Evolutionary conservation across 2,329 filamentous ascomycete genomes (phyloP).

Genomic region (Colletotrichum caudatum): DNA sequence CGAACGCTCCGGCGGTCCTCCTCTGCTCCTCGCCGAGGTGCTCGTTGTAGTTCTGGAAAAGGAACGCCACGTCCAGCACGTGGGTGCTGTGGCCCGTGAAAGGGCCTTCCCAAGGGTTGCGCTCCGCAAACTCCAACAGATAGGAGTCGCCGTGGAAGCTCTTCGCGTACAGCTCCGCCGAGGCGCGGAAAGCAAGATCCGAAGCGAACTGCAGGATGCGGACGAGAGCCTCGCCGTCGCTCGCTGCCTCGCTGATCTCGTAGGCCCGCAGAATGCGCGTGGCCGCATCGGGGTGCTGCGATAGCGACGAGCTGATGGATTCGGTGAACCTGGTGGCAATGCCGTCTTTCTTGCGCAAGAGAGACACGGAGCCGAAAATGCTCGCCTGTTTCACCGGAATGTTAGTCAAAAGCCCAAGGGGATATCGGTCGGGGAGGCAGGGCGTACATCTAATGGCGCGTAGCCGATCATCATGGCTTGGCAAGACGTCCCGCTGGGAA

Average conservation of each 20-base stretch:
- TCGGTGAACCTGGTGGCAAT: conserved; percentile 14
- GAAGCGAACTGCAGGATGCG: conserved; percentile 16
- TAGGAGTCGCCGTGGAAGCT: conserved; percentile 25
- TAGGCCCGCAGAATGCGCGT: conserved; percentile 3
- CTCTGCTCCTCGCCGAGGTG: conserved; percentile 50
- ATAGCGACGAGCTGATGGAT: background rate
- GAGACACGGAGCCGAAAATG: conserved; percentile 16
- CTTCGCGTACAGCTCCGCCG: background rate
- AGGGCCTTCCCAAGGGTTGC: conserved; percentile 59
- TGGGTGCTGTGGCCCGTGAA: conserved; percentile 56
- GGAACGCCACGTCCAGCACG: conserved; percentile 58
- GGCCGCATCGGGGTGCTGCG: background rate
- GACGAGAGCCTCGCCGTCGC: conserved; percentile 9
- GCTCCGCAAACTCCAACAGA: conserved; percentile 57
- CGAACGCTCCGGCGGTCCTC: conserved; percentile 50
- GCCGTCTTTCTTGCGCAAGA: background rate
- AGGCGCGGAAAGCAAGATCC: conserved; percentile 19
- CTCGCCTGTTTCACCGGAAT: background rate
- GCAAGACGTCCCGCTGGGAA: conserved; percentile 4
- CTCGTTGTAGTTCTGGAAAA: conserved; percentile 61
- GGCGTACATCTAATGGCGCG: conserved; percentile 4
- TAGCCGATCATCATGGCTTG: conserved; percentile 19
- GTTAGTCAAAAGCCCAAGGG: background rate
- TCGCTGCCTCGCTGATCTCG: background rate
- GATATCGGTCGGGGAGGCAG: background rate